phyloP scores from a whole-genome alignment of 768 basidiomycete genomes.

The Termitomyces eurrhizus region DNA sequence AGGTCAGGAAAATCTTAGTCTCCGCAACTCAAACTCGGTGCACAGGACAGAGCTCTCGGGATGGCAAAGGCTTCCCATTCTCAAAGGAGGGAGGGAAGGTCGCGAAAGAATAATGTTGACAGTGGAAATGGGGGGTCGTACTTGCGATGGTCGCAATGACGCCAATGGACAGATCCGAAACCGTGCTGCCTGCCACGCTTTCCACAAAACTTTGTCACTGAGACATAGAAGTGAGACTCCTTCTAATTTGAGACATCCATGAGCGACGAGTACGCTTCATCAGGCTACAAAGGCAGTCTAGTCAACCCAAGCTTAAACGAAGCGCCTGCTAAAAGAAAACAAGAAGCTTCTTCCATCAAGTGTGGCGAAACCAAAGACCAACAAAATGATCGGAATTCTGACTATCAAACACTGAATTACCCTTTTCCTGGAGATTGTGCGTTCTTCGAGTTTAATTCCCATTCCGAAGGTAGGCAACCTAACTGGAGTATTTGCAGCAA shows the following conservation, averaged over 20 bases:
- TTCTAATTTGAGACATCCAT: slow-evolving; percentile 2
- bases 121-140: no score
- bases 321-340: neutral
- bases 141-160: no score
- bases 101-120: no score
- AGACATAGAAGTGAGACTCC: neutral
- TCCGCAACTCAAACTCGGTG: no score
- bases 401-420: slow-evolving; percentile 15
- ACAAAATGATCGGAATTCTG: neutral
- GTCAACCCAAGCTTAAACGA: slow-evolving; percentile 12
- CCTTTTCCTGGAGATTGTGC: slow-evolving; percentile 13
- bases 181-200: no score
- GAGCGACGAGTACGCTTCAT: slow-evolving; percentile 18
- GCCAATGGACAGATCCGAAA: no score
- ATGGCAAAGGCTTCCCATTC: no score
- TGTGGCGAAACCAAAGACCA: neutral
- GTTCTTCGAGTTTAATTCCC: neutral
- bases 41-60: no score
- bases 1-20: no score
- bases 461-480: neutral
- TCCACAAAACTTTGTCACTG: neutral
- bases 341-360: neutral
- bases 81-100: no score
- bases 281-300: slow-evolving; percentile 16
- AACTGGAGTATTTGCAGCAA: slow-evolving; percentile 10